Conservation (phyloP, 768 basidiomycete genomes). For the Leccinellum rugosiceps region DNA sequence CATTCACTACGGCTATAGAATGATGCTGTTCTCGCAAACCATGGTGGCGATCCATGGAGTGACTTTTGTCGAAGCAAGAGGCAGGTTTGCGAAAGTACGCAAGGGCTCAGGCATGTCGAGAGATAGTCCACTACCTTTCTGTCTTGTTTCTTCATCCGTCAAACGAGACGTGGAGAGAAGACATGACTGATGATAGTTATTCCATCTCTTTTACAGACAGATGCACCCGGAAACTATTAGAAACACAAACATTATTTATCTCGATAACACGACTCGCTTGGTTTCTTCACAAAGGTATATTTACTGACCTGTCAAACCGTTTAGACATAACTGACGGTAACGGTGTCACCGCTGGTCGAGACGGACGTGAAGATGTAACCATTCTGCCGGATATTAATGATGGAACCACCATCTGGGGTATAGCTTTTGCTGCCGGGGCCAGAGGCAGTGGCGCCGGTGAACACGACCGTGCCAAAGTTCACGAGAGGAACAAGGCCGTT, state of each 20-base stretch:
- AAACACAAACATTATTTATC: neutral
- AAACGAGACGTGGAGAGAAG: neutral
- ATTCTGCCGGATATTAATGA: neutral
- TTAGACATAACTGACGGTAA: neutral
- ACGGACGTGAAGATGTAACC: neutral
- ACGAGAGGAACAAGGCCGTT: neutral
- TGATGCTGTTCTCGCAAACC: no score
- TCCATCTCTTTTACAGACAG: neutral
- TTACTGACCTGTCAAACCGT: neutral
- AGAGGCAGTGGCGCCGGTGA: neutral
- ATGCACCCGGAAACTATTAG: neutral
- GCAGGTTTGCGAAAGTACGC: no score
- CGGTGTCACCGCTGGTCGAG: neutral
- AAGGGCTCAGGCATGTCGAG: no score
- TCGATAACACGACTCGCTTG: neutral
- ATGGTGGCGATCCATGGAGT: no score
- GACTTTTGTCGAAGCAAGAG: no score
- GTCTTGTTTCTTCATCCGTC: no score
- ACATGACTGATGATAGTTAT: neutral
- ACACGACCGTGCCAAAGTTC: neutral
- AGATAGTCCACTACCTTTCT: no score
- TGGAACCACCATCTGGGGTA: neutral
- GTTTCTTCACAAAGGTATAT: neutral
- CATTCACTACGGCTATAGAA: no score
- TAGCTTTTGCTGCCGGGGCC: neutral